Percentiles rank a stretch among this genome's conserved stretches.
These are phyloP conservation scores for Laburnicola sp. DNA, from an alignment of 2,329 filamentous ascomycete genomes.

Conservation along the genomic window DNA sequence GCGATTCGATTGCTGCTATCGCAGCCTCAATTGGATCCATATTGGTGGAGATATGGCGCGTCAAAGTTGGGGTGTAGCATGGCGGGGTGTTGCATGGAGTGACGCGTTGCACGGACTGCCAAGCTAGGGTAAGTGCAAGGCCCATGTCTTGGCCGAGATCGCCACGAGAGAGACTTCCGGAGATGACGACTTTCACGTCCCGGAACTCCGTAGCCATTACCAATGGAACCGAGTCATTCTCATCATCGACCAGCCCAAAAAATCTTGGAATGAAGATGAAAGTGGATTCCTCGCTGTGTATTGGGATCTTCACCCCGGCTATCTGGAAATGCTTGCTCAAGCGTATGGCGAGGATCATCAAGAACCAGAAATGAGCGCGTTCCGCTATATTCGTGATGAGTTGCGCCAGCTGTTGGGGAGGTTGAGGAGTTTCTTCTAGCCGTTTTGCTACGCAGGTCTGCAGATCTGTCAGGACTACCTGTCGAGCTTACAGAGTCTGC, in stretches of 20 bases:
- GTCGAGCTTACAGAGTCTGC: too few species aligned
- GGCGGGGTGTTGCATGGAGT: too few species aligned
- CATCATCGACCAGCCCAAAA: constrained; percentile 12
- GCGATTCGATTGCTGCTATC: too few species aligned
- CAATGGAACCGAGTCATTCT: constrained; percentile 12
- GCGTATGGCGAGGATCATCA: constrained; percentile 6
- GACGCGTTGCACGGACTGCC: too few species aligned
- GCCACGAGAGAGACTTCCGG: constrained; percentile 6
- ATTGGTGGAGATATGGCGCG: too few species aligned
- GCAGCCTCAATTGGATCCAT: too few species aligned
- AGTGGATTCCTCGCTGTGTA: constrained; percentile 17
- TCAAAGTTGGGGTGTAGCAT: too few species aligned
- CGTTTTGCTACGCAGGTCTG: background rate
- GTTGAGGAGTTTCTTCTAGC: constrained; percentile 11
- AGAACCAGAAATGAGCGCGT: constrained; percentile 5
- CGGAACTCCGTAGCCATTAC: constrained; percentile 2
- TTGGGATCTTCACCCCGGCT: constrained; percentile 9
- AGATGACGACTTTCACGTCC: constrained; percentile 9
- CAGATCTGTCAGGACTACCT: too few species aligned
- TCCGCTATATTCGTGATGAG: constrained; percentile 13
- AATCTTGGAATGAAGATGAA: constrained; percentile 14
- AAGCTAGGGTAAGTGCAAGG: constrained; percentile 6
- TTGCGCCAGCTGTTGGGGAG: constrained; percentile 7
- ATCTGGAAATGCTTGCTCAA: constrained; percentile 4
- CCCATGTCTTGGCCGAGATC: constrained; percentile 16